Percentiles rank a stretch among this genome's conserved stretches.
Conservation (phyloP, 495 filamentous ascomycete species). For the Xanthoparmelia taractica region DNA sequence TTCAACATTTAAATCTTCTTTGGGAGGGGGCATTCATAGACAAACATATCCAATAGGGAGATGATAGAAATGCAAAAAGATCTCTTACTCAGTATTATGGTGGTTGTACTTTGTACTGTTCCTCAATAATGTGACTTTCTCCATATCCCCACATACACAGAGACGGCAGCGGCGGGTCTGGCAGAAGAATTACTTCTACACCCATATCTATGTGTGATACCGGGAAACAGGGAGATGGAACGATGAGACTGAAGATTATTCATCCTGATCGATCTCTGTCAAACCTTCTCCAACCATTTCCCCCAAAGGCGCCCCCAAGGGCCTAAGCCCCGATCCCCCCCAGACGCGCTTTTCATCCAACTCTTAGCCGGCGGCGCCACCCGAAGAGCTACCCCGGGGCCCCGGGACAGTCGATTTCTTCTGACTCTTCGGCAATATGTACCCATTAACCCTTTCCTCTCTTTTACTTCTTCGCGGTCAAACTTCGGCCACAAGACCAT, state of each 20-base stretch:
- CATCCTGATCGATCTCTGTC: conserved; percentile 1
- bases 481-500: background rate
- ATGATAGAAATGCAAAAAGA: no score
- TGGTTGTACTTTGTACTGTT: no score
- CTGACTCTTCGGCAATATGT: background rate
- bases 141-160: no score
- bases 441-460: no score
- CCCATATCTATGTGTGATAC: background rate
- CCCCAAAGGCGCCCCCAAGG: no score
- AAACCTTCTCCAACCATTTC: background rate
- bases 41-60: no score
- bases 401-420: background rate
- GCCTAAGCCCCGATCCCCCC: no score
- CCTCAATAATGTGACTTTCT: background rate
- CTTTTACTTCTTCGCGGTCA: background rate
- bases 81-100: no score
- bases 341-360: background rate
- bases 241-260: background rate
- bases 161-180: no score
- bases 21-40: no score
- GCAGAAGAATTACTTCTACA: no score
- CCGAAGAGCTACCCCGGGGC: background rate
- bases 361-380: background rate
- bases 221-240: background rate
- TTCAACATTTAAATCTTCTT: no score